These are phyloP conservation scores for Kwoniella newhampshirensis DNA, from an alignment of 768 basidiomycete genomes.

Conservation along the genomic window DNA sequence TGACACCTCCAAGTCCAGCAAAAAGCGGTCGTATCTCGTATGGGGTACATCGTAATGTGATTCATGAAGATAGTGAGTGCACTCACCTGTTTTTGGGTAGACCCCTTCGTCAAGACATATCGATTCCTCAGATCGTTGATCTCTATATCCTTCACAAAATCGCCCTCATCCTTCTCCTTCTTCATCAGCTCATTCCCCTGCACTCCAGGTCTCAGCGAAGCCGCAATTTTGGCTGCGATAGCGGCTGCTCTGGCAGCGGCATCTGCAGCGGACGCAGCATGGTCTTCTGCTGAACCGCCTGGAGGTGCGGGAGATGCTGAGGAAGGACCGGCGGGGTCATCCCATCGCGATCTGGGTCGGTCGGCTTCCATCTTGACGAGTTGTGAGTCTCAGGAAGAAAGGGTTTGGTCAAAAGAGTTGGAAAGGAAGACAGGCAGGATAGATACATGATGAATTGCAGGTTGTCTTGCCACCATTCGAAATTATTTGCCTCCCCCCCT, in stretches of 20 bases:
- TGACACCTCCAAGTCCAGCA: too few species aligned
- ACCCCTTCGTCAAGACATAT: conserved; percentile 88
- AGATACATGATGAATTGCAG: too few species aligned
- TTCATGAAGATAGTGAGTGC: not conserved
- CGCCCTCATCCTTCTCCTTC: conserved; percentile 68
- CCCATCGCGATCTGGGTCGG: conserved; percentile 72
- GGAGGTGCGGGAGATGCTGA: conserved; percentile 56
- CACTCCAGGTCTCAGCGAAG: conserved; percentile 46
- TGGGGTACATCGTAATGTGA: too few species aligned
- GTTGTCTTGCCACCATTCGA: too few species aligned
- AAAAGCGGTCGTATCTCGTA: too few species aligned
- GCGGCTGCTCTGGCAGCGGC: conserved; percentile 70
- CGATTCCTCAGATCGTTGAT: conserved; percentile 95
- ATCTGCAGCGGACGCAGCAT: conserved; percentile 30
- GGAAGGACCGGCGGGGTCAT: conserved; percentile 57
- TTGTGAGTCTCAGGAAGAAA: too few species aligned
- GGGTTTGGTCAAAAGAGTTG: too few species aligned
- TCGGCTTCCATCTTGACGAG: conserved; percentile 55
- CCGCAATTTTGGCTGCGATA: conserved; percentile 92
- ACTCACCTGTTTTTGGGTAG: conserved; percentile 85
- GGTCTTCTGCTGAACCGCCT: conserved; percentile 54
- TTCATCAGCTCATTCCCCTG: conserved; percentile 56
- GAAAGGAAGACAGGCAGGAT: too few species aligned
- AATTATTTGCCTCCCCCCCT: too few species aligned
- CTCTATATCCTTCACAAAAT: conserved; percentile 87